Evolutionary conservation across 306 rosid genomes (phyloP).

Genomic region (Spatholobus suberectus): DNA sequence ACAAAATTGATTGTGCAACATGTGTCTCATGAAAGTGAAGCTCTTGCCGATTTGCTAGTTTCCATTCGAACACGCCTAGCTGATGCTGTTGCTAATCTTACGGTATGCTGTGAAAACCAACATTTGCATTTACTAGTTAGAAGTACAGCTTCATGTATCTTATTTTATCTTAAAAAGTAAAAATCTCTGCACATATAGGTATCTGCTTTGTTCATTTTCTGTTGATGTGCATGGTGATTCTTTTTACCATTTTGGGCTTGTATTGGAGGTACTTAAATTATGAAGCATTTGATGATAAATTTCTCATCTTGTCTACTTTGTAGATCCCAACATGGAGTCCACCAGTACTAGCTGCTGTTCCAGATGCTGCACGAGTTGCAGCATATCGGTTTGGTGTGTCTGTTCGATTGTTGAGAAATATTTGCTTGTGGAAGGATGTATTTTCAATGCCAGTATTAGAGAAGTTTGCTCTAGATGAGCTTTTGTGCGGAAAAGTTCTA

Average conservation of each 20-base stretch:
- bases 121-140: conserved; percentile 20
- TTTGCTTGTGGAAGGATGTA: conserved; percentile 89
- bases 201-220: conserved; percentile 24
- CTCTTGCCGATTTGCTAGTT: conserved; percentile 79
- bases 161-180: neutral
- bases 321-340: conserved; percentile 97
- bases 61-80: conserved; percentile 75
- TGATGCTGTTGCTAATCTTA: conserved; percentile 80
- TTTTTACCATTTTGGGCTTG: neutral
- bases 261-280: conserved; percentile 9
- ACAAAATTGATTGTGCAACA: conserved; percentile 82
- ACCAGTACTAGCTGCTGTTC: conserved; percentile 74
- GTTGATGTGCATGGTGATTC: conserved; percentile 19
- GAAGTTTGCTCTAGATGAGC: conserved; percentile 92
- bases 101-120: conserved; percentile 47
- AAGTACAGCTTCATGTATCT: neutral
- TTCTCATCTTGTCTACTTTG: conserved; percentile 26
- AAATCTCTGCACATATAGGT: neutral
- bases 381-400: conserved; percentile 91
- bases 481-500: conserved; percentile 76
- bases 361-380: conserved; percentile 87
- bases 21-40: conserved; percentile 81
- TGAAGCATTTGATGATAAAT: conserved; percentile 23
- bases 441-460: conserved; percentile 78
- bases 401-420: conserved; percentile 86